Base-by-base conservation (phyloP, 225 moss, liverwort and hornwort species). In the Polytrichum formosum region DNA sequence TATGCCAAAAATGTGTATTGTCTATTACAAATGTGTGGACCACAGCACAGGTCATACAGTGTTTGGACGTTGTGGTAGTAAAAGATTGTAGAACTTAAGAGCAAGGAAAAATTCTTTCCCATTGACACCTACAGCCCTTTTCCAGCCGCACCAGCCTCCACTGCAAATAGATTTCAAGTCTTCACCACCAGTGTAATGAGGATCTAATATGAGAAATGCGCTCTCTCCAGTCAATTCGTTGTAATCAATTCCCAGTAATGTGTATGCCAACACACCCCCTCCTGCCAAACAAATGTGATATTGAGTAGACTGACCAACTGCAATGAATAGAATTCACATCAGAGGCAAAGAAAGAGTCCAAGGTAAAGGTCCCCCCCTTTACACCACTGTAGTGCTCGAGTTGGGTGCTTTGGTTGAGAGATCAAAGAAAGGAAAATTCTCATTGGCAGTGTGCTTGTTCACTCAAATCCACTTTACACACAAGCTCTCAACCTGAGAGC, bases 61-160 rank as follows among this genome's bases (percentile, higher is more conserved):
- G 63, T 65, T 90, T 67, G 97, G 90, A 63, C 92, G 82, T 62
- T 90, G 91, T 61, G 97, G 91, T 67, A 94, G 74, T 56, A 91
- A 81, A 35, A 97, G 90, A 77, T 94, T 97, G 71, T 94, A 97
- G 65, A 97, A 94, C 69, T 90, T 91, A 61, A 91, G 94, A 23
- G 85, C 82, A 55, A 92, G 88, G 53, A 97, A 97, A 72, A 97
- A 92, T 1, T 89, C 83, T 67, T 90, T 92, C 69, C 94, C 94
- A 21, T 86, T 87, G 0, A 82, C 81, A 70, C 83, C 80, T 26
- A 92, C 79, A 53, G 90, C 83, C 78, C 86, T 85, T 65, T 97
- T 97, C 92, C 94, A 97, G 18, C 94, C 94, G 85, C 90, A 90
- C 94, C 97, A 97, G 69, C 97, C 97, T 59, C 92, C 91, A 79